These are phyloP conservation scores for Penicillium bovifimosum DNA, from an alignment of 495 filamentous ascomycete genomes.

Conservation along the genomic window DNA sequence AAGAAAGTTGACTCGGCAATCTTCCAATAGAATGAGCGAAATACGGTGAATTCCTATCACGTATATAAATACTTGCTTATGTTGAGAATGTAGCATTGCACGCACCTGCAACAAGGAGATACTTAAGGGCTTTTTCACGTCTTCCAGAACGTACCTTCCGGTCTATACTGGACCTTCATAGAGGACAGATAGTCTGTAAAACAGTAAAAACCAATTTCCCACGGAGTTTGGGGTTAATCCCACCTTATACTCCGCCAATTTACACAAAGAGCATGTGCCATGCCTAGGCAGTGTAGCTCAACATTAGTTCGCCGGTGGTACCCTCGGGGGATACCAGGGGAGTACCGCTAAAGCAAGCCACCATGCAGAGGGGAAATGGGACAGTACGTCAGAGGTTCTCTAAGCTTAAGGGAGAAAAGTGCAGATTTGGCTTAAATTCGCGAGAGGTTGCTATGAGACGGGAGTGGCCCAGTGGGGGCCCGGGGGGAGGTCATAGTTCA, in stretches of 20 bases:
- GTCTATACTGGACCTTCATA: no score
- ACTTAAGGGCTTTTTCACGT: neutral
- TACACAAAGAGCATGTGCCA: conserved; percentile 7
- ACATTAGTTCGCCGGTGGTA: conserved; percentile 6
- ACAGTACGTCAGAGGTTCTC: neutral
- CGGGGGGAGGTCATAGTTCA: neutral
- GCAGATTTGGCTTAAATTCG: neutral
- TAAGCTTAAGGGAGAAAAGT: neutral
- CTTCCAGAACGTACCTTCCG: neutral
- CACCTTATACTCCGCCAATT: neutral
- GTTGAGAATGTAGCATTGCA: neutral
- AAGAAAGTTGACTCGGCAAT: neutral
- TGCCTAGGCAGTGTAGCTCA: neutral
- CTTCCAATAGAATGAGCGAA: neutral
- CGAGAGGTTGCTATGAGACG: neutral
- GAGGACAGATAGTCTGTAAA: neutral
- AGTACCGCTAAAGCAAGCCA: conserved; percentile 19
- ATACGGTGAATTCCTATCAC: neutral
- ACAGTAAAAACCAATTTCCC: neutral
- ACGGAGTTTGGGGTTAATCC: neutral
- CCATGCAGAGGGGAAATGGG: conserved; percentile 12
- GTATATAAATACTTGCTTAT: neutral
- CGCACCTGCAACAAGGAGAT: neutral
- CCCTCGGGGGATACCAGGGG: neutral
- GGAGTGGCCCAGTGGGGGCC: no score